Evolutionary conservation across 106 monocot genomes (phyloP).

Genomic region (Dendrobium officinale): DNA sequence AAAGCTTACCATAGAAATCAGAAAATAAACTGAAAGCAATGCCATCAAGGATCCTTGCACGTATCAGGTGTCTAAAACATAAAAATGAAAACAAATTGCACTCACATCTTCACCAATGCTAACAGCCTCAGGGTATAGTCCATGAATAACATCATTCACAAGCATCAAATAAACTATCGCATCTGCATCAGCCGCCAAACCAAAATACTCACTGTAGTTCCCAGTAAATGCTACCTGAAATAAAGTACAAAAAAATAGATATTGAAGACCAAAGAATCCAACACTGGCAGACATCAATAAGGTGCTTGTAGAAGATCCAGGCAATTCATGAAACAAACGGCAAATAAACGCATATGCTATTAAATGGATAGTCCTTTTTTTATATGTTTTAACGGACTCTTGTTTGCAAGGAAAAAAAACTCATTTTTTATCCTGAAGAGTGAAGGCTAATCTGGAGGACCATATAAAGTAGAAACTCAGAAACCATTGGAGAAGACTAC

Average conservation of each 20-base stretch:
- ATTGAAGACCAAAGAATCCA: not conserved
- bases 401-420: not conserved
- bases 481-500: not conserved
- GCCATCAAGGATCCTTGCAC: not conserved
- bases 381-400: not conserved
- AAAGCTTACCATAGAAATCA: not conserved
- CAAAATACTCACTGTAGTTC: conserved; percentile 96
- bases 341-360: not conserved
- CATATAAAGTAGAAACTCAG: not conserved
- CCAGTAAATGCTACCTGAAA: conserved; percentile 76
- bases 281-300: not conserved
- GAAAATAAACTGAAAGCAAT: not conserved
- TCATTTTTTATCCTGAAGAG: not conserved
- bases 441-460: not conserved
- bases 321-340: conserved; percentile 1
- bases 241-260: conserved; percentile 6
- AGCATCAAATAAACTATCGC: conserved; percentile 94
- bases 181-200: conserved; percentile 89
- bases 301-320: not conserved
- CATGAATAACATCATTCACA: conserved; percentile 95
- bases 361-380: not conserved
- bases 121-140: conserved; percentile 83
- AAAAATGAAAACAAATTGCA: not conserved
- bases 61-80: not conserved
- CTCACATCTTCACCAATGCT: conserved; percentile 98